A percentile compares a stretch with the other conserved stretches of the same genome.
Evolutionary conservation across 2,329 filamentous ascomycete genomes (phyloP).

Genomic region (Exophiala sp.): DNA sequence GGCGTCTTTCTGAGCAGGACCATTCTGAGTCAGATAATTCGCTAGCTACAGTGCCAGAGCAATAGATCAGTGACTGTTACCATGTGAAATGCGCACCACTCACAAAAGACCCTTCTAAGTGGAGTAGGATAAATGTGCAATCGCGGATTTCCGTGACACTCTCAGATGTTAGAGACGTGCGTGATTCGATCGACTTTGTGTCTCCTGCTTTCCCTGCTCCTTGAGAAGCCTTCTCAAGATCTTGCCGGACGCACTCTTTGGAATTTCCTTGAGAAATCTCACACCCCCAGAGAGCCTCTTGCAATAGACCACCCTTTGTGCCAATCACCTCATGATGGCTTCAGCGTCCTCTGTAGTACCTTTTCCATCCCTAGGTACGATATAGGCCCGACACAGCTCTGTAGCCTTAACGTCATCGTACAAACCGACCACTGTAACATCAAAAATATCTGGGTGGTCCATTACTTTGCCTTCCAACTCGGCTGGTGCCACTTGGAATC

Average conservation of each 20-base stretch:
- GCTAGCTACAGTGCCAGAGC: too few species aligned
- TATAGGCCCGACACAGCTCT: constrained; percentile 44
- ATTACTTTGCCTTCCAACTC: constrained; percentile 48
- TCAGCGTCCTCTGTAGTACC: constrained; percentile 36
- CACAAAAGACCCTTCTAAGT: too few species aligned
- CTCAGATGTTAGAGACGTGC: too few species aligned
- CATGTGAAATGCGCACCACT: too few species aligned
- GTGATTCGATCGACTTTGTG: too few species aligned
- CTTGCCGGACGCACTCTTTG: constrained; percentile 42
- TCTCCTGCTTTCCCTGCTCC: constrained; percentile 41
- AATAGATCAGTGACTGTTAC: too few species aligned
- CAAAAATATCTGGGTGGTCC: constrained; percentile 40
- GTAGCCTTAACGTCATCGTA: constrained; percentile 34
- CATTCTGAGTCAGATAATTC: too few species aligned
- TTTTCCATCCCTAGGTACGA: constrained; percentile 48
- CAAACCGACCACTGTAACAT: constrained; percentile 48
- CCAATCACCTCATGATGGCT: constrained; percentile 34
- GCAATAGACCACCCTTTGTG: constrained; percentile 32
- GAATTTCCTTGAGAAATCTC: constrained; percentile 30
- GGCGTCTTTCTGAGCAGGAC: too few species aligned
- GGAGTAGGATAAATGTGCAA: too few species aligned
- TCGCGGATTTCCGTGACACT: too few species aligned
- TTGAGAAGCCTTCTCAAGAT: constrained; percentile 45
- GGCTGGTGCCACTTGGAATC: constrained; percentile 48
- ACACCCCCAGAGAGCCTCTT: constrained; percentile 39